Base-by-base conservation (phyloP, 129 eudicot species). In the Lactuca saligna region DNA sequence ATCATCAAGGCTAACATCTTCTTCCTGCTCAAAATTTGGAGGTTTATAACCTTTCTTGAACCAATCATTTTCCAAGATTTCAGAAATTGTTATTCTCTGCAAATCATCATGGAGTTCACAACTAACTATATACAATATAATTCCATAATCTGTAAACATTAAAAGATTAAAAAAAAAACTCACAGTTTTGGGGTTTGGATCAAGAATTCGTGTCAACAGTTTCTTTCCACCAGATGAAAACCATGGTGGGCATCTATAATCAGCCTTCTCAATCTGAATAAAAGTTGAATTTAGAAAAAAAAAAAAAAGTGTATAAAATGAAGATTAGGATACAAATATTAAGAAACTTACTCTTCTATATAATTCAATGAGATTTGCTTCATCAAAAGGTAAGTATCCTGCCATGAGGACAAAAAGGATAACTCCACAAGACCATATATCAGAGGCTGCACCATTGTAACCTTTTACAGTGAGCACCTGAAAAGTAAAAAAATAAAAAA, bases 321-420 rank as follows among this genome's bases (percentile, higher is more conserved):
- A n/a, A 41, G 39, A 62, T 11, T 35, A 8, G 8, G 10, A 38
- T 16, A 33, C 17, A 39, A 6, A 37, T 8, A 39, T 16, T 55
- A 34, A 1, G 2, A 25, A 41, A 78, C 87, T 78, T 71, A 91
- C 97, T 78, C 50, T 88, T 60, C 71, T 86, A 75, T 88, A 91
- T 76, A 91, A 75, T 44, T 76, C 75, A 29, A 78, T 57, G 68
- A 91, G 94, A 81, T 73, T 88, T 59, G 88, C 84, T 63, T 91
- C 96, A 80, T 91, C 96, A 80, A 91, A 91, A 15, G 97, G 97
- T 61, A 91, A 74, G 76, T 83, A 91, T 72, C 96, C 97, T 64
- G 98, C 96, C 98, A 88, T 86, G n/a, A 91, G 85, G 35, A 91
- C 98, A 65, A 88, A 91, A 35, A 91, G 91, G 78, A 91, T 91